Base-by-base conservation (phyloP, 495 filamentous ascomycete species). In the Gamarada debralockiae region DNA sequence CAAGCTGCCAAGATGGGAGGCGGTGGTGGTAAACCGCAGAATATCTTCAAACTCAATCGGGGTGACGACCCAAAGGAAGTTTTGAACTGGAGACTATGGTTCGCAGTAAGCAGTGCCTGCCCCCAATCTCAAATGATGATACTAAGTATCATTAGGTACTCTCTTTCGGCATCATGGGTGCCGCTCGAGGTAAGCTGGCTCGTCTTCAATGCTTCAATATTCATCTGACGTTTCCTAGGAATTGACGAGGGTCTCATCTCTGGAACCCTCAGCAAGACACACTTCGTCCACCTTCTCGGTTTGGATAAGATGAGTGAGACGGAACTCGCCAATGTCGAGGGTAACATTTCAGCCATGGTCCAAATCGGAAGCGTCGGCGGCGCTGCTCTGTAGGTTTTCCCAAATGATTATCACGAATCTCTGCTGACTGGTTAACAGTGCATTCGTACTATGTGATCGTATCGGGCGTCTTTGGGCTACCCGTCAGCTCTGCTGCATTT, bases 171-270 rank as follows among this genome's bases (percentile, higher is more conserved):
- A 42, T 56, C 13, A 50, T 50, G 53, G 84, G 84, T 46, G 84
- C 84, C 31, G 85, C 85, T n/a, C 70, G 79, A 38, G 80, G 79
- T 44, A n/a, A n/a, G n/a, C n/a, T n/a, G n/a, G n/a, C n/a, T n/a
- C n/a, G n/a, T n/a, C n/a, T n/a, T n/a, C n/a, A n/a, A n/a, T n/a
- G n/a, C n/a, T n/a, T n/a, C n/a, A n/a, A n/a, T n/a, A n/a, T n/a
- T n/a, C n/a, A n/a, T n/a, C n/a, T n/a, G n/a, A n/a, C n/a, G n/a
- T n/a, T n/a, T n/a, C n/a, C n/a, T n/a, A n/a, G n/a, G n/a, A n/a
- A 68, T 89, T 18, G 85, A 89, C 56, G 85, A 89, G 61, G 85
- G 84, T 27, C 70, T 87, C 39, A 87, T 87, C 58, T 80, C 77
- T 13, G 84, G 72, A 21, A 79, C 83, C 18, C 80, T 86, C 65